Conservation (phyloP, 2,329 filamentous ascomycete genomes). For the Fusarium agapanthi region DNA sequence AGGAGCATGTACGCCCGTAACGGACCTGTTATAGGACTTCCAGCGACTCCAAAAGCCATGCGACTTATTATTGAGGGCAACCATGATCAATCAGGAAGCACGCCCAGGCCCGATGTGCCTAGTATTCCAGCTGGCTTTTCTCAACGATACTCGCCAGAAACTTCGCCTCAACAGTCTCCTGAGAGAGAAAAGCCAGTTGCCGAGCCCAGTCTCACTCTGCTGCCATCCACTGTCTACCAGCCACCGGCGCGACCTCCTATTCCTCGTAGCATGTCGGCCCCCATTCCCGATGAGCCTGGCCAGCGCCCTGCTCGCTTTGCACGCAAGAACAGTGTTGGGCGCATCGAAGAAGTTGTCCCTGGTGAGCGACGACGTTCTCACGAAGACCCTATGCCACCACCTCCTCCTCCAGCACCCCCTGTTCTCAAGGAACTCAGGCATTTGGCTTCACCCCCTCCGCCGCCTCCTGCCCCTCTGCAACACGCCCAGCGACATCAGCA, state of each 20-base stretch:
- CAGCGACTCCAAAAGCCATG: conserved; percentile 92
- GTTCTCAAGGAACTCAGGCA: conserved; percentile 71
- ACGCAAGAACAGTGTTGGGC: conserved; percentile 50
- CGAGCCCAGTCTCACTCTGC: conserved; percentile 53
- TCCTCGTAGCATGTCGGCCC: conserved; percentile 70
- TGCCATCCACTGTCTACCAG: conserved; percentile 69
- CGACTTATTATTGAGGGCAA: conserved; percentile 75
- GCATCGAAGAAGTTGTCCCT: conserved; percentile 58
- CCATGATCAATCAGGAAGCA: conserved; percentile 48
- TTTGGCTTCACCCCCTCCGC: conserved; percentile 67
- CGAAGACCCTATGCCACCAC: conserved; percentile 59
- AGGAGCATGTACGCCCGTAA: conserved; percentile 59
- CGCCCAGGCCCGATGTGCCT: conserved; percentile 63
- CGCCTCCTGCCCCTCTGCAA: conserved; percentile 67
- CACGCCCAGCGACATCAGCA: conserved; percentile 52
- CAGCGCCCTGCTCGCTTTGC: conserved; percentile 37
- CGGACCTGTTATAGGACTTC: conserved; percentile 75
- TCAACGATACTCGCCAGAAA: conserved; percentile 53
- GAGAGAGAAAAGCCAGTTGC: conserved; percentile 43
- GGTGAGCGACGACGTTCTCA: conserved; percentile 57
- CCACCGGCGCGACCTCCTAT: conserved; percentile 60
- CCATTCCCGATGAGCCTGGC: conserved; percentile 53
- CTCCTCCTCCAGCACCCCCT: conserved; percentile 61
- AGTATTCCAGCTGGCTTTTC: conserved; percentile 59
- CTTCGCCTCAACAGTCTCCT: conserved; percentile 49